A percentile compares a stretch with the other conserved stretches of the same genome.
phyloP scores from a whole-genome alignment of 768 basidiomycete genomes.

The Sarcodon sp. region DNA sequence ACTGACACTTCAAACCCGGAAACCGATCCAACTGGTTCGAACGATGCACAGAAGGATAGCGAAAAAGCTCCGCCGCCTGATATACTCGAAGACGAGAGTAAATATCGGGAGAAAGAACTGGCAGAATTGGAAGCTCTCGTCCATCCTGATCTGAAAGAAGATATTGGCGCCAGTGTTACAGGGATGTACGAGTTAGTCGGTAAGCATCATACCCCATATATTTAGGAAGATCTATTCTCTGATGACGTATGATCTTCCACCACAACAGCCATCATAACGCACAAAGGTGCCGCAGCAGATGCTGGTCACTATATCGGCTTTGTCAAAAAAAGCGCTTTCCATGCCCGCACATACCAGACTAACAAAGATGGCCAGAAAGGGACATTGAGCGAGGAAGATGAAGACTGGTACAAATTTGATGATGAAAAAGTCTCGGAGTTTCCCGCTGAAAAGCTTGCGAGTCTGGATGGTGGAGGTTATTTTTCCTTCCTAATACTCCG shows the following conservation, averaged over 20 bases:
- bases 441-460: conserved; percentile 68
- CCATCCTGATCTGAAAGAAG: conserved; percentile 45
- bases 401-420: conserved; percentile 94
- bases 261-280: conserved; percentile 74
- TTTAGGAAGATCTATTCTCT: background rate
- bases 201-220: conserved; percentile 22
- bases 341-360: conserved; percentile 10
- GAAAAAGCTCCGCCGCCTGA: conserved; percentile 19
- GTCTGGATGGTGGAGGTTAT: conserved; percentile 72
- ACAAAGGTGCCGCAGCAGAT: conserved; percentile 93
- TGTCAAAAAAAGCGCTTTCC: conserved; percentile 68
- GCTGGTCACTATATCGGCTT: conserved; percentile 94
- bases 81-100: conserved; percentile 53
- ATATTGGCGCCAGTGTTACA: conserved; percentile 62
- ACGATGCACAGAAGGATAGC: conserved; percentile 14
- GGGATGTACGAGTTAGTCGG: conserved; percentile 90
- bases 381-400: conserved; percentile 41
- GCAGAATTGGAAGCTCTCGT: conserved; percentile 53
- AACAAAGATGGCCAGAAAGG: conserved; percentile 1
- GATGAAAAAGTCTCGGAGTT: conserved; percentile 90
- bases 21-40: conserved; percentile 10
- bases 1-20: conserved; percentile 8
- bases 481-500: background rate
- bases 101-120: conserved; percentile 51
- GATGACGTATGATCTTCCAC: background rate